phyloP scores from a whole-genome alignment of 179 eudicot species.

The Carnegiea gigantea region DNA sequence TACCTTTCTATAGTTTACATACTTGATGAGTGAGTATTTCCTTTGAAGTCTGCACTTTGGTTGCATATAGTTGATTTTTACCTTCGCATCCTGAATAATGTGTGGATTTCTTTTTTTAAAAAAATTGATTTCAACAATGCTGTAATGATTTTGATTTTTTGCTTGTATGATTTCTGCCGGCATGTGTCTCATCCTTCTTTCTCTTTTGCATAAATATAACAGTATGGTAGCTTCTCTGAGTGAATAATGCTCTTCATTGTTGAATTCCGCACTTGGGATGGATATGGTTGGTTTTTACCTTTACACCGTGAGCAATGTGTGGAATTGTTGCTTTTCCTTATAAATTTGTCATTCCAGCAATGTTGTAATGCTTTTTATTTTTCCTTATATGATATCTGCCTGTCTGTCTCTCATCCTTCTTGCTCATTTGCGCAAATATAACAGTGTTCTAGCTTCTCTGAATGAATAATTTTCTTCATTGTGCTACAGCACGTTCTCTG shows the following conservation, averaged over 20 bases:
- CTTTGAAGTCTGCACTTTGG: background rate
- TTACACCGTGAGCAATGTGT: too few relatives aligned
- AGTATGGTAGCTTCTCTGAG: too few relatives aligned
- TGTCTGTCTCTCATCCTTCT: too few relatives aligned
- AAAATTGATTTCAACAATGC: background rate
- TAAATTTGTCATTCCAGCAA: background rate
- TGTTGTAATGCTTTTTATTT: background rate
- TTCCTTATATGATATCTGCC: background rate
- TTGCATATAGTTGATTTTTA: background rate
- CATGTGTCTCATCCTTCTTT: too few relatives aligned
- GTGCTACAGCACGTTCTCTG: slow-evolving; percentile 28
- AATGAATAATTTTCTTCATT: background rate
- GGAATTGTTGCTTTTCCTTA: too few relatives aligned
- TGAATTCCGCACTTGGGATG: too few relatives aligned
- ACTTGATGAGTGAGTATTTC: background rate
- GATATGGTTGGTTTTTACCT: too few relatives aligned
- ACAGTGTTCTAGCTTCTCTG: background rate
- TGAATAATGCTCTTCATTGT: too few relatives aligned
- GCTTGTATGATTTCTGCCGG: too few relatives aligned
- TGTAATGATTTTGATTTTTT: background rate
- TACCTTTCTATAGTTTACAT: background rate
- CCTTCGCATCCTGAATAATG: background rate
- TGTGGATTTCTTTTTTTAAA: background rate
- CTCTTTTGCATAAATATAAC: too few relatives aligned
- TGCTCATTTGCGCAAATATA: background rate